Percentiles rank a stretch among this genome's conserved stretches.
phyloP scores from a whole-genome alignment of 2,329 filamentous ascomycete genomes.

The Claviceps cyperi region DNA sequence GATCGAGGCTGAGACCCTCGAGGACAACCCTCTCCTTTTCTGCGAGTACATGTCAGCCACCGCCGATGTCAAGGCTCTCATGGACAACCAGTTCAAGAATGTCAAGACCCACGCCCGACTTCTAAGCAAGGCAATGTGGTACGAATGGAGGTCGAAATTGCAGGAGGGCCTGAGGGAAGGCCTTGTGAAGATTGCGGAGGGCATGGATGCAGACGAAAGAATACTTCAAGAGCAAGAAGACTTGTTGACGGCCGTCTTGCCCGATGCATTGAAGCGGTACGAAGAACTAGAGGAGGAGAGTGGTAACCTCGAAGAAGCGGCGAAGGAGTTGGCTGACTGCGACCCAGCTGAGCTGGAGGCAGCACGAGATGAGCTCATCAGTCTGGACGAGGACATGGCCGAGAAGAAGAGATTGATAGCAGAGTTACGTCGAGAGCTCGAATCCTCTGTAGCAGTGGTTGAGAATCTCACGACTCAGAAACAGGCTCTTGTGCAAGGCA shows the following conservation, averaged over 20 bases:
- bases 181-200: constrained; percentile 58
- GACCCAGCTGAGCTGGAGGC: constrained; percentile 65
- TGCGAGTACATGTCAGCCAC: constrained; percentile 79
- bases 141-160: constrained; percentile 89
- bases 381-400: constrained; percentile 53
- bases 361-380: constrained; percentile 53
- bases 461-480: constrained; percentile 52
- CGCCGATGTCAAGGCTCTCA: constrained; percentile 66
- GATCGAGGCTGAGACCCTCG: constrained; percentile 76
- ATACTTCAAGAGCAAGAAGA: constrained; percentile 53
- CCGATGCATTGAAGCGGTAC: constrained; percentile 45
- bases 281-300: constrained; percentile 49
- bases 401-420: constrained; percentile 54
- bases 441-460: constrained; percentile 51
- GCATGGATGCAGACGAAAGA: constrained; percentile 61
- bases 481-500: constrained; percentile 54
- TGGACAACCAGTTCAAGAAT: constrained; percentile 97
- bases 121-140: constrained; percentile 93
- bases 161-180: constrained; percentile 69
- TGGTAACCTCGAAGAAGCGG: constrained; percentile 53
- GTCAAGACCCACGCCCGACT: constrained; percentile 86
- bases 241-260: constrained; percentile 53
- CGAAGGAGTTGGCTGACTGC: constrained; percentile 60
- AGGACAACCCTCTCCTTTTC: constrained; percentile 84
- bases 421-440: constrained; percentile 50